Base-by-base conservation (phyloP, 2,329 filamentous ascomycete species). In the Pyrenophora tritici-repentis region DNA sequence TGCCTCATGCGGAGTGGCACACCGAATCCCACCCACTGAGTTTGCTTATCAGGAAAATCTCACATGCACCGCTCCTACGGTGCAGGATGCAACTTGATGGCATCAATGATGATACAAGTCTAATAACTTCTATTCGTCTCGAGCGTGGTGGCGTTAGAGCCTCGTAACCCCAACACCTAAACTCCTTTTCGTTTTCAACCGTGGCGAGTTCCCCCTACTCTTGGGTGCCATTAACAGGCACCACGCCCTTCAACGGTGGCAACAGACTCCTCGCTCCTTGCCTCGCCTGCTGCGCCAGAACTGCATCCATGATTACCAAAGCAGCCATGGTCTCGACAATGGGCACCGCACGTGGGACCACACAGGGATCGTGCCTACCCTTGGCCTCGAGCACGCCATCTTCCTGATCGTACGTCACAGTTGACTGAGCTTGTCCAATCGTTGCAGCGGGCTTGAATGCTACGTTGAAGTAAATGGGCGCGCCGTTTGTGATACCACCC, bases 361-460 rank as follows among this genome's bases (percentile, higher is more conserved):
- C 93, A 67, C 90, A 95, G 3, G 94, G 92, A 71, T 97, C 93
- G 73, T 97, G 93, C 52, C 94, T 82, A 17, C 94, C 94, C 83
- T 97, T 97, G 42, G 92, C 91, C 56, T 91, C 90, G 29, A 97
- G 80, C 3, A 84, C 78, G 42, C 94, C 94, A 59, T 89, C 85
- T 8, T 81, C 78, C 38, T 87, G 88, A 53, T 88, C 87, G 75
- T 95, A 97, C 8, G 84, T 88, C 7, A 87, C 86, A 0, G 94
- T 97, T 12, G 81, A 82, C 78, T 97, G 93, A 36, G 89, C 88
- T 76, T 93, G 88, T 38, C 90, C 88, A 70, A 97, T 97, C 3
- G 94, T 97, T 24, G 93, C 92, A 2, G 93, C 86, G 8, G 93
- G 90, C 82, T 97, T 97, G 85, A 97, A 97, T 13, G 85, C 92